Base-by-base conservation (phyloP, 129 eudicot genomes). In the Smallanthus sonchifolius region DNA sequence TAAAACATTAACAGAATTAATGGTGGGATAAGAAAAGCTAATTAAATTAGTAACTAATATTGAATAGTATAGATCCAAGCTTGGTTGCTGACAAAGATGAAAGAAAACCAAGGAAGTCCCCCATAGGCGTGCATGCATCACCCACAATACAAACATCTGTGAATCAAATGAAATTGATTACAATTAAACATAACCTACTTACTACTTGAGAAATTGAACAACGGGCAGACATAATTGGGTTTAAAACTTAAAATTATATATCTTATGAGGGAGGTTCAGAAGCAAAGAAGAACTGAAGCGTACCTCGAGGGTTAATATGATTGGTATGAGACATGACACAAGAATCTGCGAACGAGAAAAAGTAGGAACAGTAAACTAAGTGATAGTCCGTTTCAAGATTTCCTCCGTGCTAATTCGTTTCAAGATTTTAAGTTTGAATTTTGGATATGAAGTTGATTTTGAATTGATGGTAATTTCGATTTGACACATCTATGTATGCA, bases 121-220 rank as follows among this genome's bases (percentile, higher is more conserved):
- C 97, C 73, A 92, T 83, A 8, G 97, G 97, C 3, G 97, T 92
- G 47, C 97, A 82, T 59, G 96, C 97, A 83, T 84, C 88, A 36
- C 97, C 97, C 54, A 92, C 93, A 69, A 92, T 83, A 61, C 93
- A 92, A 64, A 86, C 97, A 87, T 92, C 97, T 92, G 90, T 49
- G 2, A 9, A 43, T 20, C 17, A 61, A 28, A 47, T 10, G 34
- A n/a, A 24, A 24, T 24, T 24, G 30, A 24, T 24, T 24, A 24
- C 30, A 24, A 24, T 24, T 24, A 24, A 24, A 24, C 30, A 15
- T 32, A 73, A 44, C 15, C 5, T 3, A 20, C 35, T 47, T 4
- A 47, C 5, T 15, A 15, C 4, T 19, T 20, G 35, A 17, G 14
- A 66, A 48, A 30, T 35, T 32, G 30, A 48, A 69, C 9, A 69